Evolutionary conservation across 148 eudicot species (phyloP), one percentile per base, ranked within the genome.

Genomic region (Cornus controversa): DNA sequence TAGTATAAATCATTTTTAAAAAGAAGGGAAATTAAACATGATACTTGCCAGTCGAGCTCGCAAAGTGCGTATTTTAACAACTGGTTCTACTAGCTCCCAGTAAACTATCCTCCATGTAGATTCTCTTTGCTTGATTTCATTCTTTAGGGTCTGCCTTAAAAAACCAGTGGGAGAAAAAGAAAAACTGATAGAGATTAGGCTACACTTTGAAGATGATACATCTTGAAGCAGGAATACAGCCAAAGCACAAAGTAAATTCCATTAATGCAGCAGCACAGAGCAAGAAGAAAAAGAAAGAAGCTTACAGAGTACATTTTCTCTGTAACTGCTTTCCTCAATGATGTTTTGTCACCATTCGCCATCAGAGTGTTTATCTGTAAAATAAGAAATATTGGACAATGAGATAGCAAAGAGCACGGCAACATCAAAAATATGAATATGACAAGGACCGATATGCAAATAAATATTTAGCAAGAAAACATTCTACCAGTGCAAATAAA

Each of bases 11-110:
- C 57, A 50, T 50, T 50, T 16, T 50, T 50, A 50, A 13, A 50
- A 50, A 50, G 4, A 50, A 50, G 45, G 45, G 10, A 50, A 13
- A 11, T 50, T 5, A 50, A 50, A 50, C 20, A 50, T 40, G 45
- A 40, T 83, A 90, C 91, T 90, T 88, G 78, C 99, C 92, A 96
- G 76, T 76, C 99, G 90, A 80, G 99, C 99, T 62, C 93, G 90
- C 74, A 96, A 78, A 58, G 99, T 96, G 75, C 99, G 90, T 63
- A 96, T 89, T 75, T 89, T 91, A 13, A 90, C 85, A 81, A 85
- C 87, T 72, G 99, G 99, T 77, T 87, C 92, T 72, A 96, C 69
- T 60, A 96, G 76, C 80, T 91, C 99, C 99, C 98, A 93, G 79
- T 90, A 80, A 50, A 92, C 92, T 31, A 73, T 71, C 79, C 87